Percentiles rank a stretch among this genome's conserved stretches.
Evolutionary conservation across 2,329 filamentous ascomycete genomes (phyloP).

Genomic region (Teratosphaeria nubilosa): DNA sequence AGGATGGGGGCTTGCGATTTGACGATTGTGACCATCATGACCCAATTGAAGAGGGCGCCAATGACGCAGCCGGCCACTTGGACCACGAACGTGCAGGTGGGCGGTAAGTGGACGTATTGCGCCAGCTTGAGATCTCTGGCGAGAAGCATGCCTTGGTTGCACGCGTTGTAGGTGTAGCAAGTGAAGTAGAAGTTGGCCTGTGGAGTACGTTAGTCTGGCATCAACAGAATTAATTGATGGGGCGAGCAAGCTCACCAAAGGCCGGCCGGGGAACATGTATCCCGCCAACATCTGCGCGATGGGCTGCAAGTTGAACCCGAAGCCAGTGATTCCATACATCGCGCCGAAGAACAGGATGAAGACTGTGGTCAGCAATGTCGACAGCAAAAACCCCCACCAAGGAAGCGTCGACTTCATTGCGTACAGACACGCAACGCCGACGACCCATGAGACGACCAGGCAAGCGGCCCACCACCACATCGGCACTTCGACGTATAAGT

Average conservation of each 20-base stretch:
- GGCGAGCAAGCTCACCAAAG: background rate
- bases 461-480: slow-evolving; percentile 23
- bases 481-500: slow-evolving; percentile 21
- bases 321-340: slow-evolving; percentile 24
- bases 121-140: slow-evolving; percentile 27
- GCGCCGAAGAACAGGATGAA: slow-evolving; percentile 22
- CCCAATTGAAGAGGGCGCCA: slow-evolving; percentile 36
- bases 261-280: slow-evolving; percentile 33
- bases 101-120: slow-evolving; percentile 29
- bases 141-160: slow-evolving; percentile 21
- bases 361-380: slow-evolving; percentile 25
- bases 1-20: slow-evolving; percentile 34
- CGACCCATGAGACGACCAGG: slow-evolving; percentile 11
- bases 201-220: slow-evolving; percentile 8
- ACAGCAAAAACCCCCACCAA: slow-evolving; percentile 25
- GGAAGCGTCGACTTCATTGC: slow-evolving; percentile 20
- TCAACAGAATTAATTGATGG: background rate
- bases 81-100: slow-evolving; percentile 35
- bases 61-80: slow-evolving; percentile 35
- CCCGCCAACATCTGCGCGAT: slow-evolving; percentile 41
- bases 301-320: slow-evolving; percentile 30
- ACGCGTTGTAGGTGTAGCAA: slow-evolving; percentile 22
- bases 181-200: slow-evolving; percentile 26
- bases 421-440: slow-evolving; percentile 20
- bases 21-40: slow-evolving; percentile 36